These are phyloP conservation scores for Penicillium flavigenum DNA, from an alignment of 495 filamentous ascomycete genomes.

Conservation along the genomic window DNA sequence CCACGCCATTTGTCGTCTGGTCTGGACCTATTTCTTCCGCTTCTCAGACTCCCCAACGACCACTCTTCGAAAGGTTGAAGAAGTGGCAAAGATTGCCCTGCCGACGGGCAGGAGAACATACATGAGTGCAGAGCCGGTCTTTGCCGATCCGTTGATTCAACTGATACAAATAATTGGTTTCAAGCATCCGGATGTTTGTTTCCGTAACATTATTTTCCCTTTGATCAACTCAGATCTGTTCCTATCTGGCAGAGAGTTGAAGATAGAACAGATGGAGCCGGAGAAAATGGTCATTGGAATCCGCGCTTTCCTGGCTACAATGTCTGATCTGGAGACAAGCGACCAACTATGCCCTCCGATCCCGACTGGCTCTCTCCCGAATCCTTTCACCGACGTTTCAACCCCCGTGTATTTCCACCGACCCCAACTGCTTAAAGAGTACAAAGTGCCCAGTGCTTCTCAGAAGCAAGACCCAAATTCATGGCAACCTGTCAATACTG, in stretches of 20 bases:
- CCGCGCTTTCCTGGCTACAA: constrained; percentile 82
- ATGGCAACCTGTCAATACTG: constrained; percentile 71
- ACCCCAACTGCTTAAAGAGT: constrained; percentile 43
- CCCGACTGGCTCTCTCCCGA: constrained; percentile 55
- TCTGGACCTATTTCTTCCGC: constrained; percentile 95
- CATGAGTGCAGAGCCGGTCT: constrained; percentile 72
- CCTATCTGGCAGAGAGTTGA: constrained; percentile 69
- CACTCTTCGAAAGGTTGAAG: constrained; percentile 78
- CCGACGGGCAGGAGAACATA: constrained; percentile 74
- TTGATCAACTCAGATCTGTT: constrained; percentile 91
- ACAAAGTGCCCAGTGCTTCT: constrained; percentile 32
- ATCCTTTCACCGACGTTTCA: constrained; percentile 42
- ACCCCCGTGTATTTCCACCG: constrained; percentile 38
- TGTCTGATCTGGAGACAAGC: constrained; percentile 89
- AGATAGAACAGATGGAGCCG: constrained; percentile 89
- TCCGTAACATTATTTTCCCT: constrained; percentile 88
- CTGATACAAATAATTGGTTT: constrained; percentile 93
- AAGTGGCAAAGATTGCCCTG: constrained; percentile 78
- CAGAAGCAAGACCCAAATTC: constrained; percentile 31
- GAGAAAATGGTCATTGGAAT: constrained; percentile 97
- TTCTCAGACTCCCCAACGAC: constrained; percentile 66
- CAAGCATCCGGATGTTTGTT: constrained; percentile 90
- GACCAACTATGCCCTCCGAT: constrained; percentile 80
- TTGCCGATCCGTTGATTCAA: constrained; percentile 86
- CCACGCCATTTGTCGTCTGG: constrained; percentile 84